Conservation (phyloP, 768 basidiomycete species). For the Mycena alexandri region DNA sequence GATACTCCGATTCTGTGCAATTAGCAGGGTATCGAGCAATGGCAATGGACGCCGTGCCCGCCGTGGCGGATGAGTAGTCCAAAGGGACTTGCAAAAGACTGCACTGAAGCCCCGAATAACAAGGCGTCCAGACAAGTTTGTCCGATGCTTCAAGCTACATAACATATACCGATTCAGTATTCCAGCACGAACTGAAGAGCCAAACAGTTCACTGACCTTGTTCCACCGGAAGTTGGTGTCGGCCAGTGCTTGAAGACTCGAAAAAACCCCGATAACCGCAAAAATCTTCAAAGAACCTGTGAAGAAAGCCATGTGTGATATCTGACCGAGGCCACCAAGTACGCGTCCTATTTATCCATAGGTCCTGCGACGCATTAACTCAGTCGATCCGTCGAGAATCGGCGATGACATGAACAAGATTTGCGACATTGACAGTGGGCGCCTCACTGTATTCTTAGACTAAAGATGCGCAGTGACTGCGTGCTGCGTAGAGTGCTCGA, state of each 20-base stretch:
- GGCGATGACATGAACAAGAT: not conserved
- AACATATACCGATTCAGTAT: constrained; percentile 7
- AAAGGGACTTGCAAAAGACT: constrained; percentile 42
- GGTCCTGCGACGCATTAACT: constrained; percentile 10
- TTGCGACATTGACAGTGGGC: constrained; percentile 6
- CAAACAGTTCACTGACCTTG: constrained; percentile 10
- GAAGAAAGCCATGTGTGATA: constrained; percentile 13
- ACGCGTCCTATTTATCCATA: constrained; percentile 11
- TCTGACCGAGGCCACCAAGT: constrained; percentile 6
- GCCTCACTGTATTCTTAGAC: constrained; percentile 1
- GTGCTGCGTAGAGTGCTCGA: constrained; percentile 9
- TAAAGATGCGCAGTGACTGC: constrained; percentile 4
- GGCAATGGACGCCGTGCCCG: constrained; percentile 22
- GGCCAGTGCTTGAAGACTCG: constrained; percentile 5
- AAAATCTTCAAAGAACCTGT: constrained; percentile 11
- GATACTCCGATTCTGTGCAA: constrained; percentile 10
- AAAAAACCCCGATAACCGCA: constrained; percentile 10
- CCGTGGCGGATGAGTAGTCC: constrained; percentile 31
- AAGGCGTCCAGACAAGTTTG: constrained; percentile 41
- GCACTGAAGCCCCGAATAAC: constrained; percentile 46
- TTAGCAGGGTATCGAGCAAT: constrained; percentile 21
- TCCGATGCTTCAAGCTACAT: constrained; percentile 14
- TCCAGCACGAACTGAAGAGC: not conserved
- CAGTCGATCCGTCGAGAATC: constrained; percentile 11
- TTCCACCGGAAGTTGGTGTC: constrained; percentile 7